These are phyloP conservation scores for Murraya paniculata DNA, from an alignment of 345 rosid species.

Conservation along the genomic window DNA sequence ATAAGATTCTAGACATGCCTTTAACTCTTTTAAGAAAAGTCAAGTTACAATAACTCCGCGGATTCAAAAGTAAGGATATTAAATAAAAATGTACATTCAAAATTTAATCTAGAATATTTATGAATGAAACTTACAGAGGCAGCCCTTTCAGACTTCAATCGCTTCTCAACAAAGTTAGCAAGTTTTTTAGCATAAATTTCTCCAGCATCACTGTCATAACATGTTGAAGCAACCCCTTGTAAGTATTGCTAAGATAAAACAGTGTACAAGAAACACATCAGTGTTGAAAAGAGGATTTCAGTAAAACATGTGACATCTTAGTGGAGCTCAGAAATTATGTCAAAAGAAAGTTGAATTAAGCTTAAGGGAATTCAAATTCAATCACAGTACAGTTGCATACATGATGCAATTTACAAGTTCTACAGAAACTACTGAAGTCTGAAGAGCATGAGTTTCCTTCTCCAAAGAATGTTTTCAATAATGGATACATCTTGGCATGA, in stretches of 20 bases:
- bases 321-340: neutral
- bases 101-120: constrained; percentile 1
- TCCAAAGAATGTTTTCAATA: neutral
- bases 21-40: neutral
- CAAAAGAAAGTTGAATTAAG: neutral
- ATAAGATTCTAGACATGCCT: neutral
- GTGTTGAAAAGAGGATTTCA: neutral
- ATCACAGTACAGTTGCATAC: neutral
- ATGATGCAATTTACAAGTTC: neutral
- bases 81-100: constrained; percentile 3
- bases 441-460: neutral
- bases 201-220: constrained; percentile 69
- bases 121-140: constrained; percentile 76
- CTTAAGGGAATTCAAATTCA: neutral
- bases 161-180: constrained; percentile 82
- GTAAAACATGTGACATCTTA: neutral
- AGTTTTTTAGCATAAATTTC: constrained; percentile 89
- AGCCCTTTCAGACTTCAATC: constrained; percentile 90
- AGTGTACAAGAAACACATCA: neutral
- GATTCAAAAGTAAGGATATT: neutral
- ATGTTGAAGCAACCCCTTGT: constrained; percentile 16
- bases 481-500: neutral
- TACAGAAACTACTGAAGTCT: neutral
- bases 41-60: neutral
- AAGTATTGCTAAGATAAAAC: neutral